A percentile compares a stretch with the other conserved stretches of the same genome.
Conservation (phyloP, 495 filamentous ascomycete species). For the Xylaria curta region DNA sequence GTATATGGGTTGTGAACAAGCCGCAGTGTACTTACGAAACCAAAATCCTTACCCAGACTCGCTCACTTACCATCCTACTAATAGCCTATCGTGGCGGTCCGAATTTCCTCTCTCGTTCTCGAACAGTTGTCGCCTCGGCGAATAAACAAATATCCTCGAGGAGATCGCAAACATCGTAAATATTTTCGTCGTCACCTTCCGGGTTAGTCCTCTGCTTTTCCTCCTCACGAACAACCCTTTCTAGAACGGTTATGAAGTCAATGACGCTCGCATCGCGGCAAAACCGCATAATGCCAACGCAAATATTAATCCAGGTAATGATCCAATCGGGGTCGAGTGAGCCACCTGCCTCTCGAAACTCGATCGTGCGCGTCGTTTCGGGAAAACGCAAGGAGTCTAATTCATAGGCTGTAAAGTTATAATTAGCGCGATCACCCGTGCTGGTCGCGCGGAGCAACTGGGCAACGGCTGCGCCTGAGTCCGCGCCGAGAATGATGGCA, state of each 20-base stretch:
- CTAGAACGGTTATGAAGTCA: constrained; percentile 25
- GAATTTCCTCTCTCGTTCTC: constrained; percentile 17
- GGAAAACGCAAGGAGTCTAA: neutral
- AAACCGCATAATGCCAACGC: constrained; percentile 39
- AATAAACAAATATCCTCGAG: constrained; percentile 36
- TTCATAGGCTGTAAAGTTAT: constrained; percentile 30
- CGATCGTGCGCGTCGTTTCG: constrained; percentile 37
- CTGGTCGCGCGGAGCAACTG: constrained; percentile 7
- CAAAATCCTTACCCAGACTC: constrained; percentile 3
- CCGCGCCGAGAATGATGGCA: constrained; percentile 6
- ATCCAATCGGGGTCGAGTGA: constrained; percentile 41
- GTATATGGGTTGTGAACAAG: neutral
- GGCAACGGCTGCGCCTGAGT: constrained; percentile 21
- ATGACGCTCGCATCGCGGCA: constrained; percentile 23
- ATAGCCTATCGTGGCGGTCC: constrained; percentile 25
- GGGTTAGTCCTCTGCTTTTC: neutral
- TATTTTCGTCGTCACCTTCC: neutral
- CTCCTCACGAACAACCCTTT: constrained; percentile 26
- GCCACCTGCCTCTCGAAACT: constrained; percentile 53
- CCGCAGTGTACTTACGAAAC: neutral
- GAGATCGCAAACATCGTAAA: constrained; percentile 37
- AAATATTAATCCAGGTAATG: constrained; percentile 39
- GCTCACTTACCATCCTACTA: neutral
- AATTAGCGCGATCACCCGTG: constrained; percentile 20
- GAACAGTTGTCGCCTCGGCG: constrained; percentile 29